Percentiles rank a stretch among this genome's conserved stretches.
These are phyloP conservation scores for Trichosporon sp. DNA, from an alignment of 1,284 basidiomycete species.

Conservation along the genomic window DNA sequence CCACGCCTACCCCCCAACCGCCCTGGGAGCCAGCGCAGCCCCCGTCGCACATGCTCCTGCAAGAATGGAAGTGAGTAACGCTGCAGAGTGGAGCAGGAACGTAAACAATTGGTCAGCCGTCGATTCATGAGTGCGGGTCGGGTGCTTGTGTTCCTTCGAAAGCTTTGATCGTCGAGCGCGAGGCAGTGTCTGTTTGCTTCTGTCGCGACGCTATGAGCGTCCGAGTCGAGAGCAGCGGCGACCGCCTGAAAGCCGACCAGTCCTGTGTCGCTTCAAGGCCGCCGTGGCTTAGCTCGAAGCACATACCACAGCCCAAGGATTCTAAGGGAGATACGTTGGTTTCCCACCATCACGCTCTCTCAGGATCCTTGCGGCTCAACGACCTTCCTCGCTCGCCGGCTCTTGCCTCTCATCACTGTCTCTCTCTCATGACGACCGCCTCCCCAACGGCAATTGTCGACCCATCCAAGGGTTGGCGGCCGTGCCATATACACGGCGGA, in stretches of 20 bases:
- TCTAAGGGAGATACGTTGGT: constrained; percentile 11
- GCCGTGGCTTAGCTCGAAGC: constrained; percentile 1
- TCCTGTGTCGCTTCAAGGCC: neutral
- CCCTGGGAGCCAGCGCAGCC: constrained; percentile 30
- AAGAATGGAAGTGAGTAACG: constrained; percentile 34
- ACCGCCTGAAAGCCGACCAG: neutral
- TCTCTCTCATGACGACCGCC: constrained; percentile 5
- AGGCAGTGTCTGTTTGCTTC: neutral
- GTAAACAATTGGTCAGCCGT: neutral
- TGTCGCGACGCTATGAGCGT: neutral
- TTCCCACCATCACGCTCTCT: constrained; percentile 17
- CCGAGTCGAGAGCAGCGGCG: neutral
- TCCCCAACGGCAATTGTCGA: neutral
- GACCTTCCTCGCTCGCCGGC: neutral
- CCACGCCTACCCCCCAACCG: constrained; percentile 16
- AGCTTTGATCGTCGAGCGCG: constrained; percentile 1
- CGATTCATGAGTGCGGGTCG: neutral
- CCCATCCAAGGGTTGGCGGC: constrained; percentile 1
- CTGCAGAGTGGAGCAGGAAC: neutral
- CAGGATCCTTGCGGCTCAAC: neutral
- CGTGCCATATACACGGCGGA: constrained; percentile 5
- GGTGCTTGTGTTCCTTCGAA: neutral
- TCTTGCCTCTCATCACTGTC: neutral
- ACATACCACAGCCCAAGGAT: constrained; percentile 8
- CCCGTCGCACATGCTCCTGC: constrained; percentile 27